phyloP scores from a whole-genome alignment of 1,284 basidiomycete genomes.

The Cryptococcus sp. region DNA sequence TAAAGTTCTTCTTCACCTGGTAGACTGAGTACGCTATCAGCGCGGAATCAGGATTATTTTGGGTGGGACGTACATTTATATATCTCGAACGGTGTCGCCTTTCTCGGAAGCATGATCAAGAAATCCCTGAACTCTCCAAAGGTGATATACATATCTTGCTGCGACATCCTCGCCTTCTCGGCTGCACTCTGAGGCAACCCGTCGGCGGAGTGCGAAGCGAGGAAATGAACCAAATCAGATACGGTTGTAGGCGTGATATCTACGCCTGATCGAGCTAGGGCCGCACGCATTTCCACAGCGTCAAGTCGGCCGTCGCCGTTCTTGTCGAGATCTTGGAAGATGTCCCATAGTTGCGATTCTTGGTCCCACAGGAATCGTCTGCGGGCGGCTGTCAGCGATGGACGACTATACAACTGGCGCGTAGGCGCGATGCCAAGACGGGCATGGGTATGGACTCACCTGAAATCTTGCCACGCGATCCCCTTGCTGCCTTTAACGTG shows the following conservation, averaged over 20 bases:
- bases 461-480: conserved; percentile 76
- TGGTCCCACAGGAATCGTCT: conserved; percentile 46
- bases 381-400: conserved; percentile 4
- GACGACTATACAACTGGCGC: background rate
- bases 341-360: conserved; percentile 75
- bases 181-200: conserved; percentile 29
- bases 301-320: conserved; percentile 82
- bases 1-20: conserved; percentile 68
- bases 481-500: conserved; percentile 39
- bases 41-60: background rate
- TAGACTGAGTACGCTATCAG: conserved; percentile 56
- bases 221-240: conserved; percentile 75
- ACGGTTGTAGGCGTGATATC: conserved; percentile 66
- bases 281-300: conserved; percentile 66
- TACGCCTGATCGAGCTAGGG: conserved; percentile 73
- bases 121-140: conserved; percentile 90
- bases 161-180: conserved; percentile 7
- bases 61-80: conserved; percentile 59
- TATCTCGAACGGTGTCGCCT: conserved; percentile 78
- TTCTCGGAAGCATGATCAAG: conserved; percentile 79
- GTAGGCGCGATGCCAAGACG: background rate
- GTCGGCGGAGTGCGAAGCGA: conserved; percentile 57
- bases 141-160: conserved; percentile 58
- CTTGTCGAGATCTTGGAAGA: conserved; percentile 84
- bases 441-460: conserved; percentile 37